Evolutionary conservation across 805 yeast genomes (phyloP).

Genomic region (Pichia thaimueangensis): DNA sequence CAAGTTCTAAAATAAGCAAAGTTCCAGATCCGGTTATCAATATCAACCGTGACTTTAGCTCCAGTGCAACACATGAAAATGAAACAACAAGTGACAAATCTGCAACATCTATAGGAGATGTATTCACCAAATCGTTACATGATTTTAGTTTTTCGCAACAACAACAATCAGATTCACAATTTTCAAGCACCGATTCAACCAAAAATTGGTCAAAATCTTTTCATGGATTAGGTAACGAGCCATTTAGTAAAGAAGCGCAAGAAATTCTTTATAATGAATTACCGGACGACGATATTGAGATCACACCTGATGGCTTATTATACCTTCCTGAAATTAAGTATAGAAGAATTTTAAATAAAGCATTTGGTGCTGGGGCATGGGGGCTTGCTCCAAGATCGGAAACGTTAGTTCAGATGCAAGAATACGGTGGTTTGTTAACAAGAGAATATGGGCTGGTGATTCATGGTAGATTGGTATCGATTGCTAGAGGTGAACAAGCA

Average conservation of each 20-base stretch:
- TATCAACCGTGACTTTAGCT: slow-evolving; percentile 13
- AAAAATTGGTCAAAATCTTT: slow-evolving; percentile 82
- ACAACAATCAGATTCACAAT: no score
- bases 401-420: slow-evolving; percentile 49
- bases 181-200: slow-evolving; percentile 19
- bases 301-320: slow-evolving; percentile 90
- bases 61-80: background rate
- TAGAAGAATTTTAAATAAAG: slow-evolving; percentile 77
- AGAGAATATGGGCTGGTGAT: slow-evolving; percentile 87
- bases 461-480: slow-evolving; percentile 80
- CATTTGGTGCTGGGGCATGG: slow-evolving; percentile 99
- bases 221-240: slow-evolving; percentile 76
- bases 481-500: slow-evolving; percentile 94
- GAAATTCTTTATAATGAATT: slow-evolving; percentile 57
- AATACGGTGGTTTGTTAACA: slow-evolving; percentile 46
- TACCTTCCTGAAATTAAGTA: slow-evolving; percentile 95
- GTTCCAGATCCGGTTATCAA: slow-evolving; percentile 23
- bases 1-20: background rate
- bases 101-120: slow-evolving; percentile 15
- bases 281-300: slow-evolving; percentile 73
- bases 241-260: slow-evolving; percentile 59
- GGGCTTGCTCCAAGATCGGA: slow-evolving; percentile 92
- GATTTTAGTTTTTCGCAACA: slow-evolving; percentile 18
- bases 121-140: slow-evolving; percentile 19
- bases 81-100: background rate